A percentile compares a stretch with the other conserved stretches of the same genome.
Evolutionary conservation across 2,329 filamentous ascomycete genomes (phyloP).

Genomic region (Calonectria multiphialidica): DNA sequence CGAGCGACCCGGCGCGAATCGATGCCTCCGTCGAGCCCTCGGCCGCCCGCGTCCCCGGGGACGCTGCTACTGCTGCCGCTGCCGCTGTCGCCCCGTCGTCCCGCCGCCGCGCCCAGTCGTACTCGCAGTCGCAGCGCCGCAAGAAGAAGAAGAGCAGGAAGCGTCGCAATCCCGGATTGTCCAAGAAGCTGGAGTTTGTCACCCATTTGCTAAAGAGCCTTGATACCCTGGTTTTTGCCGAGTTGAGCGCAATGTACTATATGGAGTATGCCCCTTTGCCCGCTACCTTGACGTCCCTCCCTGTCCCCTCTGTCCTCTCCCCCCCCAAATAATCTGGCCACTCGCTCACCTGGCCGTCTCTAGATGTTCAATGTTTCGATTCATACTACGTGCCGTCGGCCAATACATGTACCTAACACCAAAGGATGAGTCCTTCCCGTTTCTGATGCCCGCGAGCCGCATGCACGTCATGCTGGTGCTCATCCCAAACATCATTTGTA

Average conservation of each 20-base stretch:
- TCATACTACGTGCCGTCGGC: conserved; percentile 68
- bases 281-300: too few species aligned
- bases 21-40: conserved; percentile 35
- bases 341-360: conserved; percentile 9
- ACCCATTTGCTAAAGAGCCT: conserved; percentile 71
- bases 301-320: not conserved
- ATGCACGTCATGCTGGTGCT: conserved; percentile 70
- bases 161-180: conserved; percentile 56
- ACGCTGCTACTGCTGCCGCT: conserved; percentile 17
- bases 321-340: conserved; percentile 5
- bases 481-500: conserved; percentile 70
- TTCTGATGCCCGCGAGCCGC: conserved; percentile 67
- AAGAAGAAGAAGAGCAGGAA: conserved; percentile 52
- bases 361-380: conserved; percentile 75
- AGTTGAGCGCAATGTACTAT: conserved; percentile 76
- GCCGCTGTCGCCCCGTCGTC: conserved; percentile 19
- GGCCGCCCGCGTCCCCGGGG: conserved; percentile 35
- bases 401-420: conserved; percentile 76
- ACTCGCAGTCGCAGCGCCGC: conserved; percentile 48
- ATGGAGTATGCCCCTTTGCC: conserved; percentile 70
- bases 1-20: conserved; percentile 53
- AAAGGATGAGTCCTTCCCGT: conserved; percentile 67
- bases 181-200: conserved; percentile 71
- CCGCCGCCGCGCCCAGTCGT: conserved; percentile 25
- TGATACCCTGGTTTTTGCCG: conserved; percentile 73